Conservation (phyloP, 1,284 basidiomycete species). For the Omphalotus olearius region DNA sequence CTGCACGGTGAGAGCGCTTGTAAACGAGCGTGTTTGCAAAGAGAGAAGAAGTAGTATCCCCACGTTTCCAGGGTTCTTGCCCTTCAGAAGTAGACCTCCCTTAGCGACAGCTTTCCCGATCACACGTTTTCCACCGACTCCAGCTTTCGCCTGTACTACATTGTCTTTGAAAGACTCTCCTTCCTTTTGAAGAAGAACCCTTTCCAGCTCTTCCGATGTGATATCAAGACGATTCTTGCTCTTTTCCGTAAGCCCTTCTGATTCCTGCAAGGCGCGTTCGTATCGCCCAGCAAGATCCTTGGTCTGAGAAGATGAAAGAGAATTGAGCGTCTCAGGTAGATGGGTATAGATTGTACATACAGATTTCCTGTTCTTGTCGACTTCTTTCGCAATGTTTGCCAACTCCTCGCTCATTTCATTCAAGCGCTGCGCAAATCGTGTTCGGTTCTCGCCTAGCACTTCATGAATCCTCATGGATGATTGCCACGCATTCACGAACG, state of each 20-base stretch:
- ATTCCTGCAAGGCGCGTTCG: conserved; percentile 85
- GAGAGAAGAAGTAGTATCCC: conserved; percentile 21
- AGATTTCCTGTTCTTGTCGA: conserved; percentile 90
- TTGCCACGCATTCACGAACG: conserved; percentile 89
- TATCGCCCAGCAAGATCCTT: conserved; percentile 88
- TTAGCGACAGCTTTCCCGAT: conserved; percentile 90
- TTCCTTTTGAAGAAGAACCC: conserved; percentile 91
- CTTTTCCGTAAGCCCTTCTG: conserved; percentile 88
- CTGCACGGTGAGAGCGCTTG: conserved; percentile 33
- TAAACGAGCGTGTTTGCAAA: conserved; percentile 10
- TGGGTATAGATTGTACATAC: conserved; percentile 35
- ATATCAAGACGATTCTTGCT: conserved; percentile 83
- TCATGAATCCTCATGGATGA: conserved; percentile 87
- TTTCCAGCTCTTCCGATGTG: conserved; percentile 92
- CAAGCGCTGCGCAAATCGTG: conserved; percentile 82
- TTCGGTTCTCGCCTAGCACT: conserved; percentile 80
- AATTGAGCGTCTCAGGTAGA: conserved; percentile 2
- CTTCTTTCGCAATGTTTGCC: conserved; percentile 81
- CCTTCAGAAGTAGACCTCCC: conserved; percentile 86
- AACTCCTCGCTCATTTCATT: conserved; percentile 97
- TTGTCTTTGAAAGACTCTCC: conserved; percentile 87
- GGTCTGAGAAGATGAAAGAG: conserved; percentile 44
- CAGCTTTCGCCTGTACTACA: conserved; percentile 56
- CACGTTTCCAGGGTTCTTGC: conserved; percentile 90
- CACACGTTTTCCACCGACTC: conserved; percentile 66